Evolutionary conservation across 768 basidiomycete species (phyloP).

Genomic region (Psilocybe tampanensis): DNA sequence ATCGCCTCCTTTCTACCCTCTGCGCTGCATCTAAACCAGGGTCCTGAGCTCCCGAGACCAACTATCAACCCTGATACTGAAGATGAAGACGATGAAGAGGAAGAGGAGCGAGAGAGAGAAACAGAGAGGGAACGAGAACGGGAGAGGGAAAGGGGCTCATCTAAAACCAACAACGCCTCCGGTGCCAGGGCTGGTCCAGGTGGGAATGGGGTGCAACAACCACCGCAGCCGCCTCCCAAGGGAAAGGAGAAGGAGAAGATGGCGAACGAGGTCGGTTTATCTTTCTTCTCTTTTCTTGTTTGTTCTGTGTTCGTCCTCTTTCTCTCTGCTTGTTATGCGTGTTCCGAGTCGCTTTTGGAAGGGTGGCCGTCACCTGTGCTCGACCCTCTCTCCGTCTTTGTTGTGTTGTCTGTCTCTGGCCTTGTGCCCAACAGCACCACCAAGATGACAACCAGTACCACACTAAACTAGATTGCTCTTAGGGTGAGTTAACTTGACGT

Average conservation of each 20-base stretch:
- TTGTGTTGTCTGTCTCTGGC: too few species aligned
- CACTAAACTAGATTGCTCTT: too few species aligned
- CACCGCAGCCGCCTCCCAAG: conserved; percentile 11
- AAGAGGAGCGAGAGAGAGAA: neutral
- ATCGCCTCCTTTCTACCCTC: conserved; percentile 53
- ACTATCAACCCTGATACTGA: conserved; percentile 25
- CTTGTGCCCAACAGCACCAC: too few species aligned
- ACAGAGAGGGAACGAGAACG: neutral
- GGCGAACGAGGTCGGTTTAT: conserved; percentile 30
- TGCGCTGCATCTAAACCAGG: conserved; percentile 37
- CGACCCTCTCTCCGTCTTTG: too few species aligned
- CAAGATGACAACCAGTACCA: too few species aligned
- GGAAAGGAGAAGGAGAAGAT: conserved; percentile 30
- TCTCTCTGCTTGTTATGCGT: neutral
- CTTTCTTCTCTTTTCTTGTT: neutral
- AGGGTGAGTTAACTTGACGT: too few species aligned
- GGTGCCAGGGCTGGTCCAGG: conserved; percentile 7
- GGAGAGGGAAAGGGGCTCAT: neutral
- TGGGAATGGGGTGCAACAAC: neutral
- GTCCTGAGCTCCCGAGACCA: conserved; percentile 23
- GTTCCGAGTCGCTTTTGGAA: too few species aligned
- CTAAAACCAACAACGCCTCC: neutral
- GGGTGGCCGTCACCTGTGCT: too few species aligned
- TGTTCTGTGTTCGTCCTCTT: neutral
- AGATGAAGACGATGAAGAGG: conserved; percentile 36